Evolutionary conservation across 2,329 filamentous ascomycete species (phyloP), one percentile per base, ranked within the genome.

Genomic region (Hymenoscyphus infarciens): DNA sequence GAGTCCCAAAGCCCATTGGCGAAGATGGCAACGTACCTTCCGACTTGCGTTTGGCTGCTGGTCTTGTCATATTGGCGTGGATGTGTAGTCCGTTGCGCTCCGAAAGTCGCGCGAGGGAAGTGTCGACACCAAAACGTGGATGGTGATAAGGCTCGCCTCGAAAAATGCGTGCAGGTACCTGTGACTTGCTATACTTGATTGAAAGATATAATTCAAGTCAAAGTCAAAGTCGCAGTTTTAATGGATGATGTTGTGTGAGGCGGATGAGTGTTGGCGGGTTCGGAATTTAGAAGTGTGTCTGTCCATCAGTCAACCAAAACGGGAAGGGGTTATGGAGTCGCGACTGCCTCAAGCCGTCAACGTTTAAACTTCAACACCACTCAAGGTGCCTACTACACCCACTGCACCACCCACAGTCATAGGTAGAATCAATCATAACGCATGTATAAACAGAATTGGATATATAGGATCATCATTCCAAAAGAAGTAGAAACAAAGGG

Each of bases 1-100:
- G 11, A 15, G 19, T 4, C 19, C 8, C 22, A 52, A n/a, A 8
- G 54, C 19, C 35, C 22, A 19, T 29, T 27, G 29, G n/a, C 15
- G 31, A 58, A 27, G 7, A 42, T 52, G 10, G 45, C 13, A 3
- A 58, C 64, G 60, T 56, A 70, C 70, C 63, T 56, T 72, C 67
- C 7, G 64, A 68, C 27, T 70, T 71, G 55, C 59, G 64, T 55
- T 67, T 66, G 16, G 31, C 35, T 3, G 61, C 42, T 35, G 60
- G 10, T 53, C 19, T 52, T 33, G 60, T 29, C 65, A 65, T 65
- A 13, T 42, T 52, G 53, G 25, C 10, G 8, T 52, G 11, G 19
- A 22, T 52, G 8, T 52, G 13, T 52, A 49, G 33, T 49, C n/a
- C 22, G 42, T 25, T 22, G 19, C 19, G 10, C 10, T 22, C 42